Evolutionary conservation across 225 moss, liverwort and hornwort species (phyloP), one percentile per base, ranked within the genome.

Genomic region (Marchantia paleacea): DNA sequence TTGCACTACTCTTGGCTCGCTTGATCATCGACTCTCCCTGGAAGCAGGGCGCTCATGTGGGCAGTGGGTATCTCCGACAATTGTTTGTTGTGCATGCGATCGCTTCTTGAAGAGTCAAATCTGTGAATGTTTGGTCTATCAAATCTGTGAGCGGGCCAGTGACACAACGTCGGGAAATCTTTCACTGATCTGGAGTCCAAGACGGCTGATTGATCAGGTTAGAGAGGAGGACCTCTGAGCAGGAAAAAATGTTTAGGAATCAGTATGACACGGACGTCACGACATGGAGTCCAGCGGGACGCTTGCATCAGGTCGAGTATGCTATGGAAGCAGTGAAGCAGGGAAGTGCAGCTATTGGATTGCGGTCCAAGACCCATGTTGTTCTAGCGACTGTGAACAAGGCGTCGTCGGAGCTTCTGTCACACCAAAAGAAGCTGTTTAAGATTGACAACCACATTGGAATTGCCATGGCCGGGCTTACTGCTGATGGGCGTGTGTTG

Each of bases 251-350:
- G 94, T 94, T 96, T 84, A 89, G 96, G 85, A 96, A 96, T 80
- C 96, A 96, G 89, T 96, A 96, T 69, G 96, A 96, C 58, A 96
- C 96, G 81, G 96, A 96, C 82, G 94, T 96, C 80, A 96, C 94
- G 68, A 96, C 94, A 89, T 96, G 96, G 96, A 96, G 96, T 65
- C 96, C 96, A 22, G 96, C 94, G 30, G 96, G 96, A 78, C 92
- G 96, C 71, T 82, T 96, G 89, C 96, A 96, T 69, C 96, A 96
- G 73, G 91, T 96, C 86, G 96, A 96, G 85, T 96, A 96, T 76
- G 96, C 96, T 61, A 96, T 96, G 96, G 96, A 96, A 85, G 96
- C 96, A 14, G 96, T 96, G 81, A 96, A 96, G 85, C 96, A 96
- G 89, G 96, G 96, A 49, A 96, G 90, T 77, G 96, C 96, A 48